Percentiles rank a stretch among this genome's conserved stretches.
Conservation (phyloP, 2,329 filamentous ascomycete species). For the Intubia oerlemansii region DNA sequence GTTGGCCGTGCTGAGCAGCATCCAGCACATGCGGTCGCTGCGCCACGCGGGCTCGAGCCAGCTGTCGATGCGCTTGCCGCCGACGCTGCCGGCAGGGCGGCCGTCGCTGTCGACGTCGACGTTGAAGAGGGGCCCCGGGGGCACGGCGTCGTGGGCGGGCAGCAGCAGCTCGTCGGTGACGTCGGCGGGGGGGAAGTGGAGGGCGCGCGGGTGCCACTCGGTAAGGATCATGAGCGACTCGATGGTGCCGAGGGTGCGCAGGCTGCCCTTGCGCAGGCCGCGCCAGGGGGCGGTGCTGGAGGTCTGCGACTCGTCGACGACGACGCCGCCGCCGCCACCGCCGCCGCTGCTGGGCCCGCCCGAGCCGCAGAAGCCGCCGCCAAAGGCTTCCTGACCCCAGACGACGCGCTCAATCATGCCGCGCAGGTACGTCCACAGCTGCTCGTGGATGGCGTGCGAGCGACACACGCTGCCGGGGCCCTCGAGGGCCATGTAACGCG, state of each 20-base stretch:
- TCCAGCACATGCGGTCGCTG: conserved; percentile 93
- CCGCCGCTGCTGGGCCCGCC: too few species aligned
- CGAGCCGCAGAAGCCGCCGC: conserved; percentile 48
- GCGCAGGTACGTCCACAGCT: conserved; percentile 82
- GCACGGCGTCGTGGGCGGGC: conserved; percentile 28
- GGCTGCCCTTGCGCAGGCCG: conserved; percentile 51
- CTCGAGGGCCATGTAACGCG: conserved; percentile 61
- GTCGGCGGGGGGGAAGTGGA: conserved; percentile 81
- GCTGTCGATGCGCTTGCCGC: conserved; percentile 71
- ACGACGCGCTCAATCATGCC: conserved; percentile 90
- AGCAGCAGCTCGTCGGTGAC: conserved; percentile 47
- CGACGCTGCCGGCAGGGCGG: conserved; percentile 48
- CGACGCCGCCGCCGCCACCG: too few species aligned
- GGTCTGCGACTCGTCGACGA: conserved; percentile 36
- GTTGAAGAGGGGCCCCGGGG: too few species aligned
- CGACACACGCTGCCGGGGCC: conserved; percentile 66
- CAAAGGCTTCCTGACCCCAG: conserved; percentile 92
- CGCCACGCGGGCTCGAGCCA: conserved; percentile 95
- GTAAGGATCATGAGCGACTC: conserved; percentile 87
- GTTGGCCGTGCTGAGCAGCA: conserved; percentile 80
- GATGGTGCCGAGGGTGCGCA: conserved; percentile 80
- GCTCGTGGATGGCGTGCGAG: conserved; percentile 81
- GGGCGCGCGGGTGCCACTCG: conserved; percentile 86
- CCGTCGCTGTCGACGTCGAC: conserved; percentile 18
- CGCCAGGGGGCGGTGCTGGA: conserved; percentile 51